Evolutionary conservation across 768 basidiomycete species (phyloP).

Genomic region (Collybia mongolica): DNA sequence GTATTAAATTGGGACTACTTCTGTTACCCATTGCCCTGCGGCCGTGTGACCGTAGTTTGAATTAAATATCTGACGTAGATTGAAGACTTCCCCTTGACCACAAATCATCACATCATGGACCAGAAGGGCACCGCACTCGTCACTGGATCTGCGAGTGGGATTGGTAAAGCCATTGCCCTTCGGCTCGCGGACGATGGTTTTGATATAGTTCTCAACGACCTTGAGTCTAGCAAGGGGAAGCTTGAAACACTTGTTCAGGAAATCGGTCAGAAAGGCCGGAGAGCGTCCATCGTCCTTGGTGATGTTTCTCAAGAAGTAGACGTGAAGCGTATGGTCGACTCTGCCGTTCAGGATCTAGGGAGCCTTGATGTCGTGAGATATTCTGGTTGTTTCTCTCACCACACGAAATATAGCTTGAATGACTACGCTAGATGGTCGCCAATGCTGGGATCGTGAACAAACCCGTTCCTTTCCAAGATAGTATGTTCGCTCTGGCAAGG

Average conservation of each 20-base stretch:
- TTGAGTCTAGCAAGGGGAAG: too few relatives aligned
- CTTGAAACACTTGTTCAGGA: constrained; percentile 22
- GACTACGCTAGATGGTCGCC: constrained; percentile 1
- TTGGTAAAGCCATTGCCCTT: too few relatives aligned
- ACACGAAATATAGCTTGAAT: not conserved
- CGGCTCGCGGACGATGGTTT: too few relatives aligned
- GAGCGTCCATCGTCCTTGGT: constrained; percentile 13
- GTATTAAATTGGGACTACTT: too few relatives aligned
- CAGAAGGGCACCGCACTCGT: not conserved
- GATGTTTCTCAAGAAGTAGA: constrained; percentile 27
- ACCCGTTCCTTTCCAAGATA: constrained; percentile 18
- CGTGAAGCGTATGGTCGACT: constrained; percentile 25
- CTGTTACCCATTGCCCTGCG: too few relatives aligned
- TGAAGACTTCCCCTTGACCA: too few relatives aligned
- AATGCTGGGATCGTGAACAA: constrained; percentile 12
- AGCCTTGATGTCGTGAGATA: constrained; percentile 27
- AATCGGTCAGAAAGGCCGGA: constrained; percentile 20
- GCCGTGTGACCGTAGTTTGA: too few relatives aligned
- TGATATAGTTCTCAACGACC: too few relatives aligned
- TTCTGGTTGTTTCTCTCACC: not conserved
- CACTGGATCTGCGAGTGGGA: too few relatives aligned
- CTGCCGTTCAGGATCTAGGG: constrained; percentile 21
- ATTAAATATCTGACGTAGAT: too few relatives aligned
- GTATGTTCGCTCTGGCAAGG: too few relatives aligned
- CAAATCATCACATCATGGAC: not conserved